phyloP scores from a whole-genome alignment of 495 filamentous ascomycete genomes.

The Aspergillus nidulans region DNA sequence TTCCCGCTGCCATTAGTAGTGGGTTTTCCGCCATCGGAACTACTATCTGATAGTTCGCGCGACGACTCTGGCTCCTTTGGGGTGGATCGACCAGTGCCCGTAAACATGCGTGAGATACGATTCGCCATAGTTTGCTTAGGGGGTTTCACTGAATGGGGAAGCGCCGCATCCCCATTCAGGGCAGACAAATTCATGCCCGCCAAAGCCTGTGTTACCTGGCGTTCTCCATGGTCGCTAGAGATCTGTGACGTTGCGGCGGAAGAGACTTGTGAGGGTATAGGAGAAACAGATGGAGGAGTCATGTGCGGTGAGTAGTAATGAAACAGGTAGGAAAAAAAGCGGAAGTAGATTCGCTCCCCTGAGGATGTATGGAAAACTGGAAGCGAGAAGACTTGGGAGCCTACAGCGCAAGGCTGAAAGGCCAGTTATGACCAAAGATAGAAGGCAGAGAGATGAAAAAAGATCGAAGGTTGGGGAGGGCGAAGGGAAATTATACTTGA shows the following conservation, averaged over 20 bases:
- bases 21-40: conserved; percentile 34
- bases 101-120: conserved; percentile 60
- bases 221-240: conserved; percentile 42
- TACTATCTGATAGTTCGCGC: conserved; percentile 41
- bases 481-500: conserved; percentile 17
- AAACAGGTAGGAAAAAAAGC: conserved; percentile 15
- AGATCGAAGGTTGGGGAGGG: conserved; percentile 2
- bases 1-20: conserved; percentile 28
- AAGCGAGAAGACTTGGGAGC: conserved; percentile 3
- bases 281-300: conserved; percentile 43
- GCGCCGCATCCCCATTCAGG: conserved; percentile 32
- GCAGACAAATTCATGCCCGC: conserved; percentile 44
- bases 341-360: conserved; percentile 13
- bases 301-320: conserved; percentile 37
- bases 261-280: conserved; percentile 44
- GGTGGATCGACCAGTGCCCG: conserved; percentile 33
- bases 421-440: conserved; percentile 12
- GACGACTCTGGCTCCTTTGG: conserved; percentile 29
- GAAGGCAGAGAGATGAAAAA: conserved; percentile 11
- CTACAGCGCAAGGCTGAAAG: conserved; percentile 24
- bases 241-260: conserved; percentile 41
- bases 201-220: conserved; percentile 43
- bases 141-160: conserved; percentile 31
- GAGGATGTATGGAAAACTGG: conserved; percentile 5
- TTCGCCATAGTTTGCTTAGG: conserved; percentile 52